A percentile compares a stretch with the other conserved stretches of the same genome.
phyloP scores from a whole-genome alignment of 768 basidiomycete species.

The Mycena crocata region DNA sequence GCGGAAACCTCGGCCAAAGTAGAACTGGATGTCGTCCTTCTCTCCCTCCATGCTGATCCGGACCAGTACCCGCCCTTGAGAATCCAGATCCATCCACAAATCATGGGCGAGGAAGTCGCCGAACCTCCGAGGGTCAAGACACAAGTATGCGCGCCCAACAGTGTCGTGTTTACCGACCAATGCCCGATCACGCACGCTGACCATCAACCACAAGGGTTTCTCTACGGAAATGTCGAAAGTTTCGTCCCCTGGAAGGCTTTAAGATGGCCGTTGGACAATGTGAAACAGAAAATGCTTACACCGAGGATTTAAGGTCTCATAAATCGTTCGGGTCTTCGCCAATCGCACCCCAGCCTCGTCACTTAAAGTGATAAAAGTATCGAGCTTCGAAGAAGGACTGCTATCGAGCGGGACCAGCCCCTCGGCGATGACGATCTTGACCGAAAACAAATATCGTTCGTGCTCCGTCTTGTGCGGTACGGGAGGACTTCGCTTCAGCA shows the following conservation, averaged over 20 bases:
- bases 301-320: conserved; percentile 90
- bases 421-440: conserved; percentile 94
- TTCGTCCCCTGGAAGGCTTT: conserved; percentile 84
- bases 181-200: conserved; percentile 91
- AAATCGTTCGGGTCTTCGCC: conserved; percentile 96
- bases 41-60: conserved; percentile 99
- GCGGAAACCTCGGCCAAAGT: conserved; percentile 95
- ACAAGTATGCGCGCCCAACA: conserved; percentile 91
- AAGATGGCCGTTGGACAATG: conserved; percentile 15
- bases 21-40: conserved; percentile 97
- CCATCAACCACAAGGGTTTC: conserved; percentile 96
- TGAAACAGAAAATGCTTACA: conserved; percentile 62
- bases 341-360: conserved; percentile 91
- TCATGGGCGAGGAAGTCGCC: conserved; percentile 93
- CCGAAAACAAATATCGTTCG: conserved; percentile 86
- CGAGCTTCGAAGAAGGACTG: conserved; percentile 82
- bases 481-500: conserved; percentile 71
- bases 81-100: conserved; percentile 91
- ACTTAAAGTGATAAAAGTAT: conserved; percentile 94
- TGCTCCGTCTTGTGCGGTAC: conserved; percentile 77
- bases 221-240: conserved; percentile 95
- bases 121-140: conserved; percentile 89
- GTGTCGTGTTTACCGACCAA: conserved; percentile 94
- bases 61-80: conserved; percentile 84
- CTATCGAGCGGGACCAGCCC: conserved; percentile 82